phyloP scores from a whole-genome alignment of 2,329 filamentous ascomycete genomes.

The Clarireedia monteithiana region DNA sequence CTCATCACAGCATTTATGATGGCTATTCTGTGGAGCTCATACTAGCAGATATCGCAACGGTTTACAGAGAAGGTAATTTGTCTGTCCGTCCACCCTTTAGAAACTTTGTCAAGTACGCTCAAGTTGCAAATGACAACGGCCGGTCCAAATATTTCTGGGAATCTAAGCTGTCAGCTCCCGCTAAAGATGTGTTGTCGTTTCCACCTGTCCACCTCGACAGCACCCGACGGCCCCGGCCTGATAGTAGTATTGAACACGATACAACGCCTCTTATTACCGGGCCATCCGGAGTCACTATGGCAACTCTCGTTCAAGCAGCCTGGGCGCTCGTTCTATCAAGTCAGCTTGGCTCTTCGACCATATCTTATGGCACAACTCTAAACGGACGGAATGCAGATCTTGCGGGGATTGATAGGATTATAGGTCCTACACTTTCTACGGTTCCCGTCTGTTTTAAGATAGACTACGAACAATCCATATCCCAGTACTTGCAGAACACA shows the following conservation, averaged over 20 bases:
- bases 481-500: not conserved
- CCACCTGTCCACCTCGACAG: no score
- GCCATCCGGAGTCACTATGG: not conserved
- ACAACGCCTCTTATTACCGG: not conserved
- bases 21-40: slow-evolving; percentile 47
- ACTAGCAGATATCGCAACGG: slow-evolving; percentile 13
- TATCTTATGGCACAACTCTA: no score
- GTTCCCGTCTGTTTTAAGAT: not conserved
- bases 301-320: not conserved
- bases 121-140: no score
- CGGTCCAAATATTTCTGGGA: no score
- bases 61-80: no score
- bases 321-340: slow-evolving; percentile 16
- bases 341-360: slow-evolving; percentile 15
- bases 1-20: slow-evolving; percentile 53
- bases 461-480: not conserved
- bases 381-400: slow-evolving; percentile 30
- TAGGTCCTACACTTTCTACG: slow-evolving; percentile 26
- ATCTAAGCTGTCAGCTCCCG: no score
- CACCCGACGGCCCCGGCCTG: no score
- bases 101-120: slow-evolving; percentile 31
- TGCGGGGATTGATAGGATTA: slow-evolving; percentile 21
- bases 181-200: no score
- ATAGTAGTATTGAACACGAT: not conserved
- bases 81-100: not conserved